Base-by-base conservation (phyloP, 331 rosid species). In the Prunus yedoensis region DNA sequence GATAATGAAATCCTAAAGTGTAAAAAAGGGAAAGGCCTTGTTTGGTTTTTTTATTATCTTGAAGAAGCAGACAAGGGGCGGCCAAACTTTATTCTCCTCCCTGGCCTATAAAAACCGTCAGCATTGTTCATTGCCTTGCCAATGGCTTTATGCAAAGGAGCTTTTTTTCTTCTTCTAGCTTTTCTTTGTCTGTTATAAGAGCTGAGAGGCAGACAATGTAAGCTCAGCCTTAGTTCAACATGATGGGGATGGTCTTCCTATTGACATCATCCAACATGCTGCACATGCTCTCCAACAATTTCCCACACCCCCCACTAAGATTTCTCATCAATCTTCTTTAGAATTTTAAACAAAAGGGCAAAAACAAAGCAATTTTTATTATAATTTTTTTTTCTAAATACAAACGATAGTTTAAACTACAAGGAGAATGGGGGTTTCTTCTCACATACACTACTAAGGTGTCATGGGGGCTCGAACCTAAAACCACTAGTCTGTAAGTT, bases 191-290 rank as follows among this genome's bases (percentile, higher is more conserved):
- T 69, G 70, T 30, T 2, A 30, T 50, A 41, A 70, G 78, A 77
- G 65, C 79, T 74, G 58, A 80, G 81, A 75, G 78, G 58, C 70
- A 82, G 78, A 86, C 91, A 83, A 45, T 62, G 58, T 77, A 83
- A 77, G 84, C 85, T 88, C 90, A 86, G 91, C 87, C 88, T 74
- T 81, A 41, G 80, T 75, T 77, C 83, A 71, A 78, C 66, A 75
- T 87, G 88, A 87, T 68, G 85, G 75, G 77, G 91, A 86, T 66
- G 84, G 88, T 85, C 86, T 81, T 67, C 64, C 30, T 17, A 73
- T 86, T 83, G 88, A 85, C 89, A 89, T 83, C 87, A 87, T 50
- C 85, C 75, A 88, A 85, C 85, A 82, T 88, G 93, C 81, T 78
- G 85, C 90, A 87, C 92, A 93, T 89, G 97, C 80, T 46, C 76